Percentiles rank a stretch among this genome's conserved stretches.
These are phyloP conservation scores for Penicillium sp. DNA, from an alignment of 2,329 filamentous ascomycete genomes.

Conservation along the genomic window DNA sequence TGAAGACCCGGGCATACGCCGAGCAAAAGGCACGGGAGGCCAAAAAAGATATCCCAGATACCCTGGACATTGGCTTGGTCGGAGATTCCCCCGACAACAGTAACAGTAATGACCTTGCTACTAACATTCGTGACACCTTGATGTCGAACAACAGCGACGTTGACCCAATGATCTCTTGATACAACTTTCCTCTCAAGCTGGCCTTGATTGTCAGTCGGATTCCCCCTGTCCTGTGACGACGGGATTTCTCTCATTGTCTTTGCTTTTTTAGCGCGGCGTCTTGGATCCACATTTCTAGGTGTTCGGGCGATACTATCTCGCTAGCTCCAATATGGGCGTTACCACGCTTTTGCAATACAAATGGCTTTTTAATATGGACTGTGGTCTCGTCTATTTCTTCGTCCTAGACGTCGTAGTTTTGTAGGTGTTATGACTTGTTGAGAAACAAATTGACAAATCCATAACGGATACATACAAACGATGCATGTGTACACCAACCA, in stretches of 20 bases:
- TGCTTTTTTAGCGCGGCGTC: conserved; percentile 25
- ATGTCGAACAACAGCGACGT: conserved; percentile 43
- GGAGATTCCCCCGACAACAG: conserved; percentile 22
- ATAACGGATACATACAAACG: neutral
- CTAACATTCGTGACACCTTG: conserved; percentile 35
- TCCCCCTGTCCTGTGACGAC: neutral
- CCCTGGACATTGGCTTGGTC: conserved; percentile 45
- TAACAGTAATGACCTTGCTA: conserved; percentile 25
- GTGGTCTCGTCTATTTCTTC: neutral
- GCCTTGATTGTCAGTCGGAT: neutral
- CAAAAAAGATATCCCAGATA: conserved; percentile 48
- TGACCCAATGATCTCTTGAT: conserved; percentile 42
- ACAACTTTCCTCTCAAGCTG: neutral
- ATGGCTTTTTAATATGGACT: neutral
- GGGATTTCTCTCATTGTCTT: neutral
- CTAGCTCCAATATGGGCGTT: neutral
- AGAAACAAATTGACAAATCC: neutral
- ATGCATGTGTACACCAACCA: neutral
- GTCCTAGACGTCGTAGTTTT: no score
- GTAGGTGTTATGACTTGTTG: neutral
- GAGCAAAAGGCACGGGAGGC: conserved; percentile 57
- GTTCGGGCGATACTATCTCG: neutral
- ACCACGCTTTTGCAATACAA: neutral
- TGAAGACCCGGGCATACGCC: conserved; percentile 81
- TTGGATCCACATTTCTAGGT: conserved; percentile 9